Base-by-base conservation (phyloP, 306 rosid genomes). In the Ammopiptanthus mongolicus region DNA sequence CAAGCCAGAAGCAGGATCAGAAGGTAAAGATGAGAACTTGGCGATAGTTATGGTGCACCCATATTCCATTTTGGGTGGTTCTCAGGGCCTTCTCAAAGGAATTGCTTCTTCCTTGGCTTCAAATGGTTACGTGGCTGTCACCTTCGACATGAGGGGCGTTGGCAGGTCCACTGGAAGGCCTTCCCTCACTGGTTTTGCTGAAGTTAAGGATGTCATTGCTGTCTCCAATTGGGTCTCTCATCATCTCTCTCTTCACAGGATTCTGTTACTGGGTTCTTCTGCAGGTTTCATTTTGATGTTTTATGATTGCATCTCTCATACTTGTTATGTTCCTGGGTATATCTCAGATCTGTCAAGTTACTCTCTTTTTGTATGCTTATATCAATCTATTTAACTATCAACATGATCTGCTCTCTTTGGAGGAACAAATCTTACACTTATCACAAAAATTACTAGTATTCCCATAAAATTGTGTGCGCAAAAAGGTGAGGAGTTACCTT, bases 71-170 rank as follows among this genome's bases (percentile, higher is more conserved):
- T 19, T 96, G 25, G 97, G 99, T 10, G 99, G 97, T 7, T 92
- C 85, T 7, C 99, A 92, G 67, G 98, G 89, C 37, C 96, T 90
- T 2, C 86, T 96, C 71, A 86, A 78, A 83, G 99, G 99, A 13
- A 89, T 95, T 1, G 99, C 98, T 1, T 73, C 80, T 80, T 87
- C 86, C n/a, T 75, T 90, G 65, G 98, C 97, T 2, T 79, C 48
- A 0, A 74, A 84, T 18, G 99, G 99, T 31, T 87, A 55, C 33
- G 74, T 34, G 3, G 87, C 97, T 4, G 71, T 89, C 46, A 92
- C 98, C 42, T 92, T 96, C 59, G 99, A 96, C 72, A 88, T 89
- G 93, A 84, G 99, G 65, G 97, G 98, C 46, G 95, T 89, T 68
- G 97, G 96, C 5, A 85, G 71, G 47, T 92, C 96, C 14, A 82